A percentile compares a stretch with the other conserved stretches of the same genome.
These are phyloP conservation scores for Fusarium succisae DNA, from an alignment of 2,329 filamentous ascomycete genomes.

Conservation along the genomic window DNA sequence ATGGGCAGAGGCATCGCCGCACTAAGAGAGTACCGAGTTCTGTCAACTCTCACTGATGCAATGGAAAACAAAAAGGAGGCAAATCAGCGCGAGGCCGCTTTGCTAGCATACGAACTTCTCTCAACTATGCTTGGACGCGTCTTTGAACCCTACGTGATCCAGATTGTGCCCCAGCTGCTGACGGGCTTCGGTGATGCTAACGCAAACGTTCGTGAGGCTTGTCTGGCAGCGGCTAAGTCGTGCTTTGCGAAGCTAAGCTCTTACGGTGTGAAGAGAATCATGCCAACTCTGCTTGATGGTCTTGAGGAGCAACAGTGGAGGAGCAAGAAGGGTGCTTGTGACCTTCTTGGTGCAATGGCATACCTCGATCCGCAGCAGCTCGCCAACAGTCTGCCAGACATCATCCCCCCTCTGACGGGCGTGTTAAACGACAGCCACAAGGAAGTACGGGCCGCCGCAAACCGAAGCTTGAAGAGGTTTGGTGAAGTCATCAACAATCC, in stretches of 20 bases:
- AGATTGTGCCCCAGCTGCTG: conserved; percentile 91
- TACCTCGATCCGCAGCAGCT: conserved; percentile 97
- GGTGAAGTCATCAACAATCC: conserved; percentile 98
- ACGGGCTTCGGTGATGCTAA: conserved; percentile 89
- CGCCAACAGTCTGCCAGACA: conserved; percentile 89
- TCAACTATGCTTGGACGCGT: conserved; percentile 85
- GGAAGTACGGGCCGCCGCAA: conserved; percentile 90
- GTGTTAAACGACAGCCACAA: conserved; percentile 98
- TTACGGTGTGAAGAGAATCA: conserved; percentile 92
- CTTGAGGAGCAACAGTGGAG: conserved; percentile 97
- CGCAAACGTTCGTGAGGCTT: conserved; percentile 90
- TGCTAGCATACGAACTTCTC: conserved; percentile 90
- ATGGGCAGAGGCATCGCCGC: conserved; percentile 86
- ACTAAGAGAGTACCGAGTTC: conserved; percentile 84
- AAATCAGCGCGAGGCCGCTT: conserved; percentile 86
- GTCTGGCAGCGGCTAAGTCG: conserved; percentile 90
- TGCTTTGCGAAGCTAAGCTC: conserved; percentile 95
- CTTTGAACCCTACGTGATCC: conserved; percentile 97
- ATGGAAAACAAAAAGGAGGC: conserved; percentile 96
- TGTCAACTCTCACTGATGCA: conserved; percentile 81
- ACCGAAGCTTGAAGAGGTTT: conserved; percentile 95
- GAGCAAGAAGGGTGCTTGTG: conserved; percentile 97
- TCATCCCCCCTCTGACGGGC: conserved; percentile 93
- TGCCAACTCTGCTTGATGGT: conserved; percentile 90
- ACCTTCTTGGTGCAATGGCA: conserved; percentile 96